These are phyloP conservation scores for Gilbertella persicaria DNA, from an alignment of 371 early-diverging fungal species.

Conservation along the genomic window DNA sequence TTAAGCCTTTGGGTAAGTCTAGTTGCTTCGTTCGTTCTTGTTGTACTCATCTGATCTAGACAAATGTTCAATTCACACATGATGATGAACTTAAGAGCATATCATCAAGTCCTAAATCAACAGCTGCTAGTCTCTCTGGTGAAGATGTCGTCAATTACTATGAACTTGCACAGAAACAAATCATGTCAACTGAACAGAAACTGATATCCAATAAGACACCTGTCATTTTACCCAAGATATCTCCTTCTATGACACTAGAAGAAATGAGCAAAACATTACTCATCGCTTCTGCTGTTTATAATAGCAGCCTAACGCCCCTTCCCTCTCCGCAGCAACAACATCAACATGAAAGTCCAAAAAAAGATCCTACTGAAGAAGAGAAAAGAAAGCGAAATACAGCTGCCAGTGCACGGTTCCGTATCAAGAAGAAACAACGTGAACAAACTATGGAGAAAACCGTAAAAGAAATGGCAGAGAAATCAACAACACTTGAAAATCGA, in stretches of 20 bases:
- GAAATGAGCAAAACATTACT: conserved; percentile 12
- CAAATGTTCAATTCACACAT: conserved; percentile 63
- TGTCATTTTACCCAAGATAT: conserved; percentile 16
- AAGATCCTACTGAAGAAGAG: conserved; percentile 59
- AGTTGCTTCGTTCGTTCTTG: background rate
- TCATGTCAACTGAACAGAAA: background rate
- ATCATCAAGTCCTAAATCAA: conserved; percentile 8
- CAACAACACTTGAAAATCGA: conserved; percentile 65
- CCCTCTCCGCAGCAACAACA: background rate
- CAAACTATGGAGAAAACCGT: conserved; percentile 80
- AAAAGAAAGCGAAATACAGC: conserved; percentile 91
- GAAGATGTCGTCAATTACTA: conserved; percentile 44
- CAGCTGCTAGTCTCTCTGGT: conserved; percentile 27
- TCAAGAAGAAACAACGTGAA: conserved; percentile 88
- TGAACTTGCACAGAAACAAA: conserved; percentile 32
- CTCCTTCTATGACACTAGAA: conserved; percentile 14
- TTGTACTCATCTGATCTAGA: conserved; percentile 30
- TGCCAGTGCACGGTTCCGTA: conserved; percentile 91
- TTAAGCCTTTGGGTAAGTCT: conserved; percentile 17
- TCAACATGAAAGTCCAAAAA: background rate
- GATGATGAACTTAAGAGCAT: conserved; percentile 54
- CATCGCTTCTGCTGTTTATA: conserved; percentile 1
- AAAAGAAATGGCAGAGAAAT: conserved; percentile 74
- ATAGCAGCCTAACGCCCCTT: background rate
- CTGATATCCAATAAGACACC: conserved; percentile 1